A percentile compares a stretch with the other conserved stretches of the same genome.
These are phyloP conservation scores for Theobroma grandiflorum DNA, from an alignment of 441 rosid species.

Conservation along the genomic window DNA sequence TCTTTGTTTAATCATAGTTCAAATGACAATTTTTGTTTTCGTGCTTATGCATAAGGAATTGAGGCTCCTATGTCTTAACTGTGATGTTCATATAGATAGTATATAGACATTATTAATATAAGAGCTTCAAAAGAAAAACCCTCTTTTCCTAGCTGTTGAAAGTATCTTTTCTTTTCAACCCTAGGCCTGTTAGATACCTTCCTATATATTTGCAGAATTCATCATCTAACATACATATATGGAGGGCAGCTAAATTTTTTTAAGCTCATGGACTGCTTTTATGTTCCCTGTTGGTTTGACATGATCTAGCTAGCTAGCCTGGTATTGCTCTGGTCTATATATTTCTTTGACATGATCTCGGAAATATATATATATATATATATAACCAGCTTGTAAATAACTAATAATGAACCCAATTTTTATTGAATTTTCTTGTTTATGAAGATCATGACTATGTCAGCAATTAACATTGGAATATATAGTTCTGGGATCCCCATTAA, in stretches of 20 bases:
- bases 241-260: background rate
- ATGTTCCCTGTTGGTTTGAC: background rate
- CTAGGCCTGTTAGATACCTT: background rate
- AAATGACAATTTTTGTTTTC: background rate
- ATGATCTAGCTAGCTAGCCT: background rate
- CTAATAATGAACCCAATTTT: too few species aligned
- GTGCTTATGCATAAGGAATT: background rate
- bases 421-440: too few species aligned
- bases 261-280: background rate
- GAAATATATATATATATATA: background rate
- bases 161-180: background rate
- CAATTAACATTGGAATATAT: too few species aligned
- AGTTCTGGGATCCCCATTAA: too few species aligned
- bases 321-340: too few species aligned
- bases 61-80: background rate
- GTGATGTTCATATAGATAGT: background rate
- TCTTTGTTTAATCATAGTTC: background rate
- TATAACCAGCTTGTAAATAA: too few species aligned
- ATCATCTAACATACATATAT: too few species aligned
- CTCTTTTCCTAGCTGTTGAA: background rate
- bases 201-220: background rate
- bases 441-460: too few species aligned
- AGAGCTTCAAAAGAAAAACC: background rate
- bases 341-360: background rate
- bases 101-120: background rate